Evolutionary conservation across 164 flowering plant species (phyloP), one percentile per base, ranked within the genome.

Genomic region (Stephania cephalantha): DNA sequence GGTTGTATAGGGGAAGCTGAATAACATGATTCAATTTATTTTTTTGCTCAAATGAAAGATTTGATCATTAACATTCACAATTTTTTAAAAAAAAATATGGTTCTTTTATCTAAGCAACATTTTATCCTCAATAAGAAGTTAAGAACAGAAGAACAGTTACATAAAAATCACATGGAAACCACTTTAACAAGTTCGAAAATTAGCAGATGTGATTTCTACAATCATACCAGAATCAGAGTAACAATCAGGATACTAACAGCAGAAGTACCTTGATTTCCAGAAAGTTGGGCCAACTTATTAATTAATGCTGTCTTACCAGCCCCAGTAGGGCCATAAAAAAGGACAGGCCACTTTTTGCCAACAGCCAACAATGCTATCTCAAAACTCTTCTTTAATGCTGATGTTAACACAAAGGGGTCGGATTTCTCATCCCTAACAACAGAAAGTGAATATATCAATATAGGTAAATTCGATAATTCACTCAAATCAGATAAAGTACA

Each of bases 321-420:
- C 74, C 99, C 97, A 76, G 90, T 76, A 76, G 98, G 94, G 71
- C 98, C 98, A 85, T 88, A 89, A 3, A 96, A 81, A 84, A 96
- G 98, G 71, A 94, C 90, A 67, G 99, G 98, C 97, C 94, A 91
- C 77, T 84, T 92, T 78, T 96, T 94, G 81, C 82, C 87, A 31
- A 91, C 85, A 44, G 98, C 97, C 75, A 92, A 75, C 20, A 82
- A 44, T 35, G 85, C 89, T 89, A 90, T 89, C 80, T 94, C 97
- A 86, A 83, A 91, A 82, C 95, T 86, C 79, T 80, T 90, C 82
- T 80, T 85, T 77, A 92, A 42, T 9, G 88, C 70, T 73, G 91
- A 82, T 29, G 95, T 92, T 75, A 90, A 65, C 53, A 90, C 73
- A 80, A 91, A 94, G 42, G 88, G 85, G 50, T 63, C 69, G 7